Evolutionary conservation across 2,329 filamentous ascomycete species (phyloP).

Genomic region (Cucurbitaria berberidis): DNA sequence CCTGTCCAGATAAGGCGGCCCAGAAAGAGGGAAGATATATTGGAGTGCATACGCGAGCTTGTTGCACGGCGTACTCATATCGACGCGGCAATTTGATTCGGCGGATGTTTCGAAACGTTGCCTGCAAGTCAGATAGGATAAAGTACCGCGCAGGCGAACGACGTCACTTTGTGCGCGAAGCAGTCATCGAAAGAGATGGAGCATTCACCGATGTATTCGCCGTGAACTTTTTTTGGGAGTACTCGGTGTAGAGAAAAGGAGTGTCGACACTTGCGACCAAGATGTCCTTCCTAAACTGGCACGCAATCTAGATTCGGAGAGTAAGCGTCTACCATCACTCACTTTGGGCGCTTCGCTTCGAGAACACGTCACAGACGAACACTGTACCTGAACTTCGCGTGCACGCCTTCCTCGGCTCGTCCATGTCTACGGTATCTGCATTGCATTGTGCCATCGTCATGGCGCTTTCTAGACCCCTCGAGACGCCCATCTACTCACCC

Average conservation of each 20-base stretch:
- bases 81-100: conserved; percentile 19
- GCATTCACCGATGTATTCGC: background rate
- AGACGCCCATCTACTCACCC: conserved; percentile 15
- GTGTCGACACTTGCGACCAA: background rate
- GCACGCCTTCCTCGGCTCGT: conserved; percentile 9
- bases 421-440: conserved; percentile 12
- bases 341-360: conserved; percentile 12
- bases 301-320: background rate
- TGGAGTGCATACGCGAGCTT: conserved; percentile 23
- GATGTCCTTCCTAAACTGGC: background rate
- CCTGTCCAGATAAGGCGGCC: background rate
- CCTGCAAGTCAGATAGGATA: conserved; percentile 23
- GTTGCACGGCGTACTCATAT: conserved; percentile 15
- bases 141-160: conserved; percentile 9
- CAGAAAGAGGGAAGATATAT: background rate
- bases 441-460: conserved; percentile 6
- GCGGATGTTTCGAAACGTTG: conserved; percentile 38
- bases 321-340: background rate
- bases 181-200: background rate
- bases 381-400: conserved; percentile 6
- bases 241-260: background rate
- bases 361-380: conserved; percentile 8
- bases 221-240: background rate
- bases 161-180: background rate
- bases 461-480: conserved; percentile 14